phyloP scores from a whole-genome alignment of 257 asterid species.

The Thymus quinquecostatus region DNA sequence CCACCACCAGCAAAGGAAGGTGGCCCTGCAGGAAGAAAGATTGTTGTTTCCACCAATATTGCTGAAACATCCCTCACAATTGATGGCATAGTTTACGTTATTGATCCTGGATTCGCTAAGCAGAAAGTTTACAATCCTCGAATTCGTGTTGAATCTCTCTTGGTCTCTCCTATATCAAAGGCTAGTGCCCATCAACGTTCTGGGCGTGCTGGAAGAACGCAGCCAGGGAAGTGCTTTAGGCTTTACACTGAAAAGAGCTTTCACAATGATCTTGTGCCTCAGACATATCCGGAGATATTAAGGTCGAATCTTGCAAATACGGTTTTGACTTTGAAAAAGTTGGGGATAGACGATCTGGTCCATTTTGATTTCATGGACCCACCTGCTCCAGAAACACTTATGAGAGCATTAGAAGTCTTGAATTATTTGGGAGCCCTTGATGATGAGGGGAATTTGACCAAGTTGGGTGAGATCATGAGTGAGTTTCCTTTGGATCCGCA shows the following conservation, averaged over 20 bases:
- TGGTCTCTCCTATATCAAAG: conserved; percentile 98
- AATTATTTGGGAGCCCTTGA: conserved; percentile 94
- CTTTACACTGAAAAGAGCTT: conserved; percentile 92
- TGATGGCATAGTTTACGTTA: conserved; percentile 96
- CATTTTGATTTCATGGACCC: conserved; percentile 99
- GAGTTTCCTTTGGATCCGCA: conserved; percentile 97
- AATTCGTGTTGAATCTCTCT: conserved; percentile 88
- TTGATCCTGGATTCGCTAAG: conserved; percentile 95
- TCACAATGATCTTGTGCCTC: conserved; percentile 86
- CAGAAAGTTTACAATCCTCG: conserved; percentile 94
- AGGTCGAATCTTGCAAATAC: conserved; percentile 93
- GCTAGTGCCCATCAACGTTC: conserved; percentile 99
- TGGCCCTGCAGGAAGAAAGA: conserved; percentile 96
- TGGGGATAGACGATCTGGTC: conserved; percentile 90
- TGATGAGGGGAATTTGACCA: conserved; percentile 93
- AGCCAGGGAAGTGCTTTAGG: conserved; percentile 96
- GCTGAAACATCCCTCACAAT: conserved; percentile 97
- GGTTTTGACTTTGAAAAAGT: conserved; percentile 85
- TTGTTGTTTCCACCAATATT: conserved; percentile 92
- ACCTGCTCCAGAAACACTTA: conserved; percentile 95
- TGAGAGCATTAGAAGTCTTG: conserved; percentile 95
- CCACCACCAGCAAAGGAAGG: conserved; percentile 91
- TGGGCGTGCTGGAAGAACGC: conserved; percentile 99
- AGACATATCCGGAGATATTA: conserved; percentile 91
- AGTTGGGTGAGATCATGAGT: conserved; percentile 90